These are phyloP conservation scores for Arbutus unedo DNA, from an alignment of 148 eudicot species.

Conservation along the genomic window DNA sequence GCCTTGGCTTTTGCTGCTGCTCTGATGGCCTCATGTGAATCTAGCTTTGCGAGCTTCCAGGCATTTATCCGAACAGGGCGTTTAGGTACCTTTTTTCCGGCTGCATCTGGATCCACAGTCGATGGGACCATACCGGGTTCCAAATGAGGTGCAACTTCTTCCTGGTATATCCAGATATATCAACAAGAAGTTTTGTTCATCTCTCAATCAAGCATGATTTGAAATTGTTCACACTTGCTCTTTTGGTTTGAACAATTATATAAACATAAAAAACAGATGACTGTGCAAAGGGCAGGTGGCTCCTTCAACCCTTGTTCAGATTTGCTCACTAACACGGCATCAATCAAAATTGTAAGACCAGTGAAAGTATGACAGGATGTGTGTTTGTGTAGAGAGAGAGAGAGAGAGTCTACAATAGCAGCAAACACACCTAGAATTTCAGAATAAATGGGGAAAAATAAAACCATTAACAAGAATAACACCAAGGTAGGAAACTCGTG, in stretches of 20 bases:
- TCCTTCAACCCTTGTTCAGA: neutral
- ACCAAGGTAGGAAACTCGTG: neutral
- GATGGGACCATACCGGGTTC: slow-evolving; percentile 96
- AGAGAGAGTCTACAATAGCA: neutral
- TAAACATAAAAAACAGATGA: neutral
- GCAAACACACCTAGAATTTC: neutral
- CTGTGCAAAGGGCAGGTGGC: neutral
- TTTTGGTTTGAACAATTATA: neutral
- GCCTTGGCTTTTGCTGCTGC: slow-evolving; percentile 98
- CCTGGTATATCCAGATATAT: slow-evolving; percentile 45
- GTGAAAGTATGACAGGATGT: too few species aligned
- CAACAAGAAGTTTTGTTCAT: neutral
- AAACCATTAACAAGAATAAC: neutral
- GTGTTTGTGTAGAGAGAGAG: neutral
- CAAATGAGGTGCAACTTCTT: slow-evolving; percentile 93
- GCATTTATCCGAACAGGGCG: slow-evolving; percentile 75
- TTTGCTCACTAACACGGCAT: neutral
- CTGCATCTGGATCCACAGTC: slow-evolving; percentile 86
- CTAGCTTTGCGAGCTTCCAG: slow-evolving; percentile 90
- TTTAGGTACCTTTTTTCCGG: slow-evolving; percentile 56
- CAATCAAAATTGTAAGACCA: neutral
- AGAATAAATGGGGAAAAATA: neutral
- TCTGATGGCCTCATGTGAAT: slow-evolving; percentile 74
- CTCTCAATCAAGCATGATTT: slow-evolving; percentile 2
- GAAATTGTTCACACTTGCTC: neutral